phyloP scores from a whole-genome alignment of 2,329 filamentous ascomycete genomes.

The Aspergillus texensis region DNA sequence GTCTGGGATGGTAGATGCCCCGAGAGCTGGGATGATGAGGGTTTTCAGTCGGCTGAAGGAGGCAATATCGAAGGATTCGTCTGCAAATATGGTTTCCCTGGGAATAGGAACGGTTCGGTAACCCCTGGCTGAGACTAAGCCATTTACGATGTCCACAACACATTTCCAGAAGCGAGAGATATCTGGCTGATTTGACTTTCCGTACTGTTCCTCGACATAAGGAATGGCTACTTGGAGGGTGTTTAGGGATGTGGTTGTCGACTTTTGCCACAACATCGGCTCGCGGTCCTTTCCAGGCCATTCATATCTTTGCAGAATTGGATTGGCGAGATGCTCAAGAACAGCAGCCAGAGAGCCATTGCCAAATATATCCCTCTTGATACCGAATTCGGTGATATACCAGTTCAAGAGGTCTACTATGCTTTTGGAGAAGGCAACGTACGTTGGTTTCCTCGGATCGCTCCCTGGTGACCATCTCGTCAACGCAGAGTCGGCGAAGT shows the following conservation, averaged over 20 bases:
- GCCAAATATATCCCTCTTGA: conserved; percentile 68
- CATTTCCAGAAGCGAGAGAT: conserved; percentile 69
- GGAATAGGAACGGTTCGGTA: conserved; percentile 47
- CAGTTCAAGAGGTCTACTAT: conserved; percentile 69
- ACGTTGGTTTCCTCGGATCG: conserved; percentile 67
- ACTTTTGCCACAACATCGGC: conserved; percentile 75
- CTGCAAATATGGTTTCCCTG: conserved; percentile 56
- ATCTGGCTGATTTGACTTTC: conserved; percentile 34
- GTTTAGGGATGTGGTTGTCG: conserved; percentile 70
- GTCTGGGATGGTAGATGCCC: conserved; percentile 66
- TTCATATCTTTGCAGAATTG: conserved; percentile 78
- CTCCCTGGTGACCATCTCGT: conserved; percentile 40
- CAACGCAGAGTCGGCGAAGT: conserved; percentile 66
- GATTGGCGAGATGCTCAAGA: conserved; percentile 67
- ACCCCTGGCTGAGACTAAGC: conserved; percentile 69
- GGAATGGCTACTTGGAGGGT: conserved; percentile 69
- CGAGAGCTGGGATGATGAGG: conserved; percentile 74
- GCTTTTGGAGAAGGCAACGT: conserved; percentile 83
- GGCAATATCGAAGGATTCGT: conserved; percentile 79
- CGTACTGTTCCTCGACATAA: conserved; percentile 54
- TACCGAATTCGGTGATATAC: conserved; percentile 44
- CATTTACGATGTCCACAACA: conserved; percentile 66
- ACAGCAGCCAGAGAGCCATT: conserved; percentile 68
- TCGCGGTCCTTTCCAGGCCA: conserved; percentile 73
- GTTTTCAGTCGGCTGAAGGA: conserved; percentile 68